phyloP scores from a whole-genome alignment of 2,329 filamentous ascomycete species.

The Colletotrichum australisinense region DNA sequence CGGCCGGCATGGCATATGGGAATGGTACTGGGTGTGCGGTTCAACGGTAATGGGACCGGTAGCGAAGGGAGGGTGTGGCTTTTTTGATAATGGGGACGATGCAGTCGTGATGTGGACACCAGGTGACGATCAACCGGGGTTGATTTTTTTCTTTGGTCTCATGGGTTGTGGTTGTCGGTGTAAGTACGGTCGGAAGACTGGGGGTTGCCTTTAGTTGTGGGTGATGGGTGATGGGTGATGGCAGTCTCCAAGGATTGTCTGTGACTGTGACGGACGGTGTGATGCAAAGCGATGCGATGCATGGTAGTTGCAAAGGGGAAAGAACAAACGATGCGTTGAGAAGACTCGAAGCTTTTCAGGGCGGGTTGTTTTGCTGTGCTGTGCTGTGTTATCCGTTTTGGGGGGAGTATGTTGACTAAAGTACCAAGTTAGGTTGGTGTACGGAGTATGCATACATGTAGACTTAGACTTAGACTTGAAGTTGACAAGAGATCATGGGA shows the following conservation, averaged over 20 bases:
- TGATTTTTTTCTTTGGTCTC: background rate
- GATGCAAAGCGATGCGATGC: constrained; percentile 14
- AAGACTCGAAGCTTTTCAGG: background rate
- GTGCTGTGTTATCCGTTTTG: background rate
- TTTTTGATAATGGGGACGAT: background rate
- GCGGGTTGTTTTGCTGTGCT: background rate
- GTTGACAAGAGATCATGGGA: constrained; percentile 18
- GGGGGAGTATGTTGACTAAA: background rate
- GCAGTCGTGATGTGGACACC: constrained; percentile 1
- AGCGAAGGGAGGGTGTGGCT: background rate
- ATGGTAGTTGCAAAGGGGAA: constrained; percentile 31
- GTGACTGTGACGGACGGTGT: background rate
- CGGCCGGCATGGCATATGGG: background rate
- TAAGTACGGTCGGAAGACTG: background rate
- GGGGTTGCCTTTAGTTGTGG: constrained; percentile 8
- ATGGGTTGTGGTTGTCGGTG: constrained; percentile 18
- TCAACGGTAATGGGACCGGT: background rate
- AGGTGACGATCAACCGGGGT: background rate
- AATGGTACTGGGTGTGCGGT: background rate
- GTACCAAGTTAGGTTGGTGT: background rate
- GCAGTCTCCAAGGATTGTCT: background rate
- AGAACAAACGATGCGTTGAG: constrained; percentile 14
- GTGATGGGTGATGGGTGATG: background rate
- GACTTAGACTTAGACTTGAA: constrained; percentile 6
- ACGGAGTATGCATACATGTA: background rate